Conservation (phyloP, 2,329 filamentous ascomycete species). For the Didymella glomerata region DNA sequence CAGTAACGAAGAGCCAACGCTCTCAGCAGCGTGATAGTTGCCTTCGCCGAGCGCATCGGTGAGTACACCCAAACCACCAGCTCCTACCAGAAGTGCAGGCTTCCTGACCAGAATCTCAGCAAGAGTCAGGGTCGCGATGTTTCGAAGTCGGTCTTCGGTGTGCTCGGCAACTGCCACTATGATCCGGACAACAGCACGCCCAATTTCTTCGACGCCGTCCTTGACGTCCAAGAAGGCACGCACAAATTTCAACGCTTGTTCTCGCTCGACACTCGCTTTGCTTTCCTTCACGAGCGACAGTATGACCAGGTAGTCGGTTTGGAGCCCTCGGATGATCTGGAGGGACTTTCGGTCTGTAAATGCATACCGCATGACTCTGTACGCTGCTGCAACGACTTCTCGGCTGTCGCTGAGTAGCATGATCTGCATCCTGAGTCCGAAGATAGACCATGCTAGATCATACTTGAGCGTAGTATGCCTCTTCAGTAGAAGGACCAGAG, state of each 20-base stretch:
- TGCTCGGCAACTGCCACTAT: constrained; percentile 91
- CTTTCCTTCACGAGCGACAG: constrained; percentile 93
- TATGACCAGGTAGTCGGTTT: constrained; percentile 92
- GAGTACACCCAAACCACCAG: constrained; percentile 85
- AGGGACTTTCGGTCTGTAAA: constrained; percentile 92
- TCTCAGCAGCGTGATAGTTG: constrained; percentile 90
- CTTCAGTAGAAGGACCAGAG: constrained; percentile 95
- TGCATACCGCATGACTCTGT: constrained; percentile 90
- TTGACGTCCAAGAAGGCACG: constrained; percentile 95
- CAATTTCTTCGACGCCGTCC: constrained; percentile 86
- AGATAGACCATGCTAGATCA: constrained; percentile 94
- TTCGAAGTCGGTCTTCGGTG: constrained; percentile 81
- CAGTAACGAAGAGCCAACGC: constrained; percentile 84
- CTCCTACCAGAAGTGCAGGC: constrained; percentile 79
- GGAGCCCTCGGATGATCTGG: constrained; percentile 83
- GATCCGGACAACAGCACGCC: constrained; percentile 84
- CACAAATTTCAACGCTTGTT: constrained; percentile 96
- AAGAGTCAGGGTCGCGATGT: constrained; percentile 91
- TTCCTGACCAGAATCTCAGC: constrained; percentile 91
- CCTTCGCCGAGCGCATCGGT: constrained; percentile 92
- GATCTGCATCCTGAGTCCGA: constrained; percentile 90
- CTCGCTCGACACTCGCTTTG: constrained; percentile 95
- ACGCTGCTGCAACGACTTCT: constrained; percentile 94
- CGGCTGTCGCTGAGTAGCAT: constrained; percentile 96
- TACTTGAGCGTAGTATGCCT: constrained; percentile 93